Evolutionary conservation across 2,329 filamentous ascomycete genomes (phyloP).

Genomic region (Cercospora brassicicola): DNA sequence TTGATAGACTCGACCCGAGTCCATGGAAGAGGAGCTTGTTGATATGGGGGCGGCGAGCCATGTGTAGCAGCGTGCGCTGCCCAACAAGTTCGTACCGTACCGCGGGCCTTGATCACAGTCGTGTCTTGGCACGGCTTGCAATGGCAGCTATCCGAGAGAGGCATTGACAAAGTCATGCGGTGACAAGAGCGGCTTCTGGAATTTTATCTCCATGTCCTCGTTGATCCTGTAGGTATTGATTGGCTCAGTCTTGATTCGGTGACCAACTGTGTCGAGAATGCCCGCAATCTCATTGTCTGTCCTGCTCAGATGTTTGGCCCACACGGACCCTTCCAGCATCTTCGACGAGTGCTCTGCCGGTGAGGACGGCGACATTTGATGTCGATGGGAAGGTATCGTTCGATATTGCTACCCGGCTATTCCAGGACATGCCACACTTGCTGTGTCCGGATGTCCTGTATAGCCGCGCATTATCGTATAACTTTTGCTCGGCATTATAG

Average conservation of each 20-base stretch:
- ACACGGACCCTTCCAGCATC: neutral
- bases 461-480: neutral
- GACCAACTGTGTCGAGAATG: neutral
- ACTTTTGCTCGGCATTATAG: neutral
- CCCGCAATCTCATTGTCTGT: neutral
- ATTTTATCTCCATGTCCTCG: neutral
- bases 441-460: neutral
- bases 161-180: neutral
- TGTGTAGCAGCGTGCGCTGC: neutral
- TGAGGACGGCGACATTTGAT: neutral
- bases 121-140: neutral
- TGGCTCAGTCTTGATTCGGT: neutral
- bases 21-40: neutral
- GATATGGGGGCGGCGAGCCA: neutral
- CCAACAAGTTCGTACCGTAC: neutral
- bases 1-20: neutral
- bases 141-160: neutral
- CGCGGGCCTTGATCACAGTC: neutral
- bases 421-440: neutral
- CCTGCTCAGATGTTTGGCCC: neutral
- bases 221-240: neutral
- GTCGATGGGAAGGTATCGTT: neutral
- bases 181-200: neutral
- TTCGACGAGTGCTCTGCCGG: neutral
- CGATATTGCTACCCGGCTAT: neutral